These are phyloP conservation scores for Misopates orontium DNA, from an alignment of 257 asterid genomes.

Conservation along the genomic window DNA sequence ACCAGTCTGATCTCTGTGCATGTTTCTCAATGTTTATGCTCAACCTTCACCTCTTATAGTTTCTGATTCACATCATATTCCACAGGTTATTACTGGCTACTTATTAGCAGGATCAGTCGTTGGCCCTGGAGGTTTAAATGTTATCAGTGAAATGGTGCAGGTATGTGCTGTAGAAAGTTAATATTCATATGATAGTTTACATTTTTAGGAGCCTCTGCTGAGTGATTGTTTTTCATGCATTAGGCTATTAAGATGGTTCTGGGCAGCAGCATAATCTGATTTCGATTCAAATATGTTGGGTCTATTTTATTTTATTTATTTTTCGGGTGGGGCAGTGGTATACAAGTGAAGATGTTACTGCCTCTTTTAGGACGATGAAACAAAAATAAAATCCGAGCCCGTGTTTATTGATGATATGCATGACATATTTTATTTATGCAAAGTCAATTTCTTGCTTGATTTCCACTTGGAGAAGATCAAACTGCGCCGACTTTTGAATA, in stretches of 20 bases:
- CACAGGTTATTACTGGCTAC: slow-evolving; percentile 97
- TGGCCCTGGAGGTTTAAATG: slow-evolving; percentile 97
- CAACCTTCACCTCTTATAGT: slow-evolving; percentile 15
- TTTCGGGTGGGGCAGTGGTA: too few species aligned
- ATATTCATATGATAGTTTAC: slow-evolving; percentile 22
- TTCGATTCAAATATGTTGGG: too few species aligned
- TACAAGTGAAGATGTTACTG: too few species aligned
- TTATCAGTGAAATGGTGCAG: slow-evolving; percentile 97
- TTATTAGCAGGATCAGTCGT: slow-evolving; percentile 95
- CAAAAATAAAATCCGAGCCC: background rate
- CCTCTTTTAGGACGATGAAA: too few species aligned
- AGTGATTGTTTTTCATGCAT: background rate
- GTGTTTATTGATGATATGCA: background rate
- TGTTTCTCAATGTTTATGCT: slow-evolving; percentile 14
- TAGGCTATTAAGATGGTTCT: background rate
- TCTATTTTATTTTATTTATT: too few species aligned
- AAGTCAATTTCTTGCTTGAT: slow-evolving; percentile 17
- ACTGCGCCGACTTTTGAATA: background rate
- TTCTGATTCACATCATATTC: slow-evolving; percentile 25
- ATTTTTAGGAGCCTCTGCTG: slow-evolving; percentile 9
- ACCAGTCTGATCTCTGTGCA: slow-evolving; percentile 60
- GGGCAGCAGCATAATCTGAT: background rate
- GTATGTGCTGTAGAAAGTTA: slow-evolving; percentile 47
- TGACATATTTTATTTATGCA: background rate
- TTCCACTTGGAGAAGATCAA: background rate